Base-by-base conservation (phyloP, 495 filamentous ascomycete species). In the Aspergillus olivimuriae region DNA sequence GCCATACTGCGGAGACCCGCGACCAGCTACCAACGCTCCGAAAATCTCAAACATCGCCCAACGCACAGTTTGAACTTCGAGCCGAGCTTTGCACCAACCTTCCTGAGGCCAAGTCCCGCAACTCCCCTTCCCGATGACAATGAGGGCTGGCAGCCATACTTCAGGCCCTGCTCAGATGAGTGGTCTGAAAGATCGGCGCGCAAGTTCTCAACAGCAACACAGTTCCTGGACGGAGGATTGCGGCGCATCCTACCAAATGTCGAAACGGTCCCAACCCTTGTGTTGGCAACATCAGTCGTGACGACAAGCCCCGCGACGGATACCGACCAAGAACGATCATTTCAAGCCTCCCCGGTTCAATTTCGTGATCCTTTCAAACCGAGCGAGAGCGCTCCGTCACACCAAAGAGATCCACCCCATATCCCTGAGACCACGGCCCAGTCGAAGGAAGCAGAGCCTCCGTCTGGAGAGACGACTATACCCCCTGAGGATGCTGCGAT, bases 21-120 rank as follows among this genome's bases (percentile, higher is more conserved):
- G 14, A 94, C 89, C 14, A 94, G 88, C 61, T 83, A 94, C 64
- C 89, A 94, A 61, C 74, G 87, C 45, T 83, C 86, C 2, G 84
- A 82, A 14, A 85, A 82, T 1, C 63, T 86, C 30, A 76, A 80
- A 45, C 73, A 82, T 19, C 58, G 55, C 34, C 55, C 60, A 17
- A 57, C 58, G 12, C 50, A 63, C 15, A 53, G 53, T 31, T 31
- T 61, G n/a, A 56, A 58, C 20, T 68, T 66, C 18, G 62, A 60
- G 28, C 33, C 61, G 4, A 54, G 49, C 12, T 52, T 60, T 31
- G 42, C 49, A 4, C 37, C 47, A 4, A 11, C 36, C 24, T 45
- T 48, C 31, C 17, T 43, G n/a, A 16, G 40, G 10, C 54, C 55
- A 48, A 41, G 53, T 30, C 52, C 61, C 14, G 34, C 19, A 4